phyloP scores from a whole-genome alignment of 129 eudicot species.

The Helianthus annuus region HanXRQr2.0-SUNRISE NC_035436.2:82175523-82176022 shows the following conservation, averaged over 20 bases:
- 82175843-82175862: not conserved
- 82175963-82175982: not conserved
- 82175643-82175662: too few relatives aligned
- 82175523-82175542: too few relatives aligned
- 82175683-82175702: not conserved
- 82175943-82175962: too few relatives aligned
- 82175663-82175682: not conserved
- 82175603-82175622: too few relatives aligned
- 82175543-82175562: too few relatives aligned
- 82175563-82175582: too few relatives aligned
- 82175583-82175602: too few relatives aligned
- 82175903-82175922: conserved; percentile 5
- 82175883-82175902: conserved; percentile 11
- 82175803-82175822: not conserved
- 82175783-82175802: too few relatives aligned
- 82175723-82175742: not conserved
- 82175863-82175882: not conserved
- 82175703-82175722: not conserved
- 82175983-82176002: not conserved
- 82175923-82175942: too few relatives aligned
- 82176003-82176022: not conserved
- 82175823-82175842: not conserved
- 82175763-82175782: too few relatives aligned
- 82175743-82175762: too few relatives aligned
- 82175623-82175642: too few relatives aligned